A percentile compares a stretch with the other conserved stretches of the same genome.
phyloP scores from a whole-genome alignment of 768 basidiomycete genomes.

The Termitomyces sp. region DNA sequence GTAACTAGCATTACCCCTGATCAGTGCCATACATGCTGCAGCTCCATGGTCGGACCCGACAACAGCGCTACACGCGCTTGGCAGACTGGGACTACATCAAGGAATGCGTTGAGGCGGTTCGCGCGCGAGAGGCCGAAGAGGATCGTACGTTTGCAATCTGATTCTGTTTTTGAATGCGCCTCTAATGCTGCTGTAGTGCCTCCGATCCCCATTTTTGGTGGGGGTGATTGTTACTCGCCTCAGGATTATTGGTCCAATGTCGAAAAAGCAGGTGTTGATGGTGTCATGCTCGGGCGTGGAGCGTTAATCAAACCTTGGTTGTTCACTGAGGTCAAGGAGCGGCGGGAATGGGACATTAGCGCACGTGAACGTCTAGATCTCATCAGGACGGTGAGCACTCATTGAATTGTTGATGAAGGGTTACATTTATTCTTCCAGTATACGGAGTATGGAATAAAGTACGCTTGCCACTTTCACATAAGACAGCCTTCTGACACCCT shows the following conservation, averaged over 20 bases:
- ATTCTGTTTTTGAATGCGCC: neutral
- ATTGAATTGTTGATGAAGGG: neutral
- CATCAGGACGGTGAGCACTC: conserved; percentile 56
- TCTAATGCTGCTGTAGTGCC: conserved; percentile 44
- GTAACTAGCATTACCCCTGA: neutral
- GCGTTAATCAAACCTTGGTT: conserved; percentile 96
- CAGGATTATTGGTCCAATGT: conserved; percentile 76
- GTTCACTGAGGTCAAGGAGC: conserved; percentile 93
- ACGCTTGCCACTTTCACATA: conserved; percentile 17
- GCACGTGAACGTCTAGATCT: conserved; percentile 78
- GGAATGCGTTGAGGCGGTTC: conserved; percentile 77
- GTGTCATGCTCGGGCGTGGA: conserved; percentile 92
- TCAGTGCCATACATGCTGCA: conserved; percentile 22
- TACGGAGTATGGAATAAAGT: conserved; percentile 83
- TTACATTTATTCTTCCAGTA: conserved; percentile 39
- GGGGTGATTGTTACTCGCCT: conserved; percentile 91
- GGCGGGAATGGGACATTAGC: conserved; percentile 90
- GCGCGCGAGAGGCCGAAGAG: conserved; percentile 64
- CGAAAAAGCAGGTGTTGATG: conserved; percentile 82
- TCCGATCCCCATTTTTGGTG: conserved; percentile 92
- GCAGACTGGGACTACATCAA: conserved; percentile 97
- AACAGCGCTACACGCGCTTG: conserved; percentile 88
- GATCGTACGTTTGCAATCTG: conserved; percentile 44
- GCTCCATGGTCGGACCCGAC: conserved; percentile 94
- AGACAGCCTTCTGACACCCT: neutral